Base-by-base conservation (phyloP, 2,329 filamentous ascomycete genomes). In the Byssoonygena ceratinophila region DNA sequence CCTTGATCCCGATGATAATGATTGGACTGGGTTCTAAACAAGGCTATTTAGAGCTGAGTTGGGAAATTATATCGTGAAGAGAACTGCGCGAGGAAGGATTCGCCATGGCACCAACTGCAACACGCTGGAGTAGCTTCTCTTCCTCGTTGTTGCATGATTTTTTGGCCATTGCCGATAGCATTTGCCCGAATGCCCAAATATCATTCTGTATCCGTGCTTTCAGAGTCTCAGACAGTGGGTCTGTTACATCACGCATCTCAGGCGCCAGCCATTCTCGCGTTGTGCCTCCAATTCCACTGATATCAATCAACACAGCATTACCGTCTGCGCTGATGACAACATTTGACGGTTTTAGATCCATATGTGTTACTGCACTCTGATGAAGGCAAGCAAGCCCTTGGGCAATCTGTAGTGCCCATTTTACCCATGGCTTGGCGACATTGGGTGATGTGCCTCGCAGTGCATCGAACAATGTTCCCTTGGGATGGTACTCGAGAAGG, bases 381-480 rank as follows among this genome's bases (percentile, higher is more conserved):
- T 40, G 37, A 40, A 40, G 37, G 37, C 37, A 40, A 40, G 37
- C 20, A 40, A 40, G 37, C 20, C 37, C 37, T 22, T 40, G 5
- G 20, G 37, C 16, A 23, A 40, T 40, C 4, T 40, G 37, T 40
- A 40, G 37, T 23, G 37, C 37, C 37, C 37, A 40, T 23, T 40
- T 40, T 40, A 22, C 18, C 37, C 37, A 40, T 23, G 37, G 37
- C 37, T 40, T 40, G n/a, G 34, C 9, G 11, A 18, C 18, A 2
- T 37, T 37, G 37, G 18, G 9, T 12, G 37, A 23, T 40, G 37
- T 40, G 18, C 12, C 37, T 40, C 23, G 37, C 20, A 40, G 37
- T 40, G 37, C 37, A 40, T 40, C 37, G 37, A 23, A 40, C 37
- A 40, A 40, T 40, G 37, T 40, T 40, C 37, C 37, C 18, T 40